Base-by-base conservation (phyloP, 1,284 basidiomycete genomes). In the Malassezia psittaci region DNA sequence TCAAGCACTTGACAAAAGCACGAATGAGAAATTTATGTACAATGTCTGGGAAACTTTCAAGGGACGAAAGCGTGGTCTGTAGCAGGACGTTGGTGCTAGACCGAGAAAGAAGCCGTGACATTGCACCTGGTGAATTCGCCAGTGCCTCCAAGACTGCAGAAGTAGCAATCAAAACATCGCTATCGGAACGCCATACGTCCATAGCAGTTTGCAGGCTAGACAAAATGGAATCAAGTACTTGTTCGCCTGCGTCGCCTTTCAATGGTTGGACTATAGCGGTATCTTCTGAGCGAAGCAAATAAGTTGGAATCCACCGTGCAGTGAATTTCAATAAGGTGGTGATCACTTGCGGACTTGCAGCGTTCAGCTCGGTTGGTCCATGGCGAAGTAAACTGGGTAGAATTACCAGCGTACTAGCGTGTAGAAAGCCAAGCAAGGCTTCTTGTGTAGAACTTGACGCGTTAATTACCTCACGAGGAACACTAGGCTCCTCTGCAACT, bases 281-380 rank as follows among this genome's bases (percentile, higher is more conserved):
- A 21, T 52, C 50, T 33, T 57, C 51, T 47, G 48, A 52, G 41
- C 54, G 57, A 15, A 68, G 57, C 11, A 65, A 63, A 59, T 63
- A 75, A 36, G 61, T 56, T 7, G 67, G 65, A 34, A 62, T 64
- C 68, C 68, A 71, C 12, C 70, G 66, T 10, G 61, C 67, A 1
- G 57, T 64, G 38, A 71, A 64, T 66, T 66, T 68, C 3, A 72
- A 52, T 13, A 65, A 51, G 13, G 68, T 67, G 19, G 64, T 63
- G 24, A 67, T 52, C 13, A 65, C 64, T 51, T 66, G 68, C 18
- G 70, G 70, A 48, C 68, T 71, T 6, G 60, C 61, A 16, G 64
- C 59, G 32, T 60, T 52, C 18, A 56, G 42, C 2, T 58, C 51
- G 18, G 51, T 48, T 1, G 64, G 52, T 2, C 62, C 61, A 12